Conservation (phyloP, 1,284 basidiomycete genomes). For the Leccinum pachyderme region DNA sequence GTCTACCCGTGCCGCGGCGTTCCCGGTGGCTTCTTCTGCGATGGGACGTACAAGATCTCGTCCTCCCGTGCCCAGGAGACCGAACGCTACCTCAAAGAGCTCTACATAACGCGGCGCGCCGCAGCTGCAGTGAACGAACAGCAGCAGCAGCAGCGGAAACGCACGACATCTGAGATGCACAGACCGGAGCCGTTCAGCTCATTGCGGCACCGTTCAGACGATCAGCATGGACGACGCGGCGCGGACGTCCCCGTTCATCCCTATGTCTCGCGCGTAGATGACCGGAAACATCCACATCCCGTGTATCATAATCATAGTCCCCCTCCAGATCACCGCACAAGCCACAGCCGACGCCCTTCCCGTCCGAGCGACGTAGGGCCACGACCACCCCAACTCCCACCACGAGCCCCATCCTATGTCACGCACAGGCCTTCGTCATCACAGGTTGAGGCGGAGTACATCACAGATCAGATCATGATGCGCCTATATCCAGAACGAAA, state of each 20-base stretch:
- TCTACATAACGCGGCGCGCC: conserved; percentile 19
- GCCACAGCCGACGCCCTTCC: conserved; percentile 2
- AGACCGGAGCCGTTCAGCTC: conserved; percentile 18
- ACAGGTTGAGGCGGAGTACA: conserved; percentile 33
- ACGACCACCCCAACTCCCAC: conserved; percentile 14
- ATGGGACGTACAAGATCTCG: conserved; percentile 38
- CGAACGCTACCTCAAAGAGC: conserved; percentile 32
- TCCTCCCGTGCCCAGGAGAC: conserved; percentile 35
- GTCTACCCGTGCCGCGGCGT: conserved; percentile 35
- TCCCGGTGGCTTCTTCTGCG: conserved; percentile 34
- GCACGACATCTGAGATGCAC: conserved; percentile 27
- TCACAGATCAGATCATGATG: conserved; percentile 36
- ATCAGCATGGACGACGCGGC: conserved; percentile 8
- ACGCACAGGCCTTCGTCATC: conserved; percentile 22
- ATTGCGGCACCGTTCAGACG: not conserved
- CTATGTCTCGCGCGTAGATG: conserved; percentile 4
- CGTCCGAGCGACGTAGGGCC: conserved; percentile 21
- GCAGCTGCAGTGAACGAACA: conserved; percentile 6
- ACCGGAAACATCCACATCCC: not conserved
- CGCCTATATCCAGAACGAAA: conserved; percentile 32
- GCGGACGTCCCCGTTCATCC: conserved; percentile 9
- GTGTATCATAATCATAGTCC: not conserved
- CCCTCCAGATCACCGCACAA: conserved; percentile 2
- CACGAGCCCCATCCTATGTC: conserved; percentile 15
- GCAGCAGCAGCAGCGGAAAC: conserved; percentile 31